These are phyloP conservation scores for Barnettozyma wickerhamii DNA, from an alignment of 805 yeast genomes.

Conservation along the genomic window DNA sequence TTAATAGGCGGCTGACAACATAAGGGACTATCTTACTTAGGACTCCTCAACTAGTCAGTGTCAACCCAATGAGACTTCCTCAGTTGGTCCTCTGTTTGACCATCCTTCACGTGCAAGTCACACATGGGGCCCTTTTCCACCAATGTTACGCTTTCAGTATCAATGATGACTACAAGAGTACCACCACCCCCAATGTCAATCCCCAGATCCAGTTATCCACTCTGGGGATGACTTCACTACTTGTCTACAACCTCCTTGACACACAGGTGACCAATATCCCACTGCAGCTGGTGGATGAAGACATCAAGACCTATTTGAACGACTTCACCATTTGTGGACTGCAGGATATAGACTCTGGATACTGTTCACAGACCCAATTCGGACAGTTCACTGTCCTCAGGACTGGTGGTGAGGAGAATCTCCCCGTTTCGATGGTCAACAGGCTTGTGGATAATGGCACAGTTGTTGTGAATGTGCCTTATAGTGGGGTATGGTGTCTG, in stretches of 20 bases:
- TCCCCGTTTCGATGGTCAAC: neutral
- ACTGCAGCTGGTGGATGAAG: conserved; percentile 1
- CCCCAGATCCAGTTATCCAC: neutral
- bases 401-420: neutral
- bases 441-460: neutral
- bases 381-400: neutral
- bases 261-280: conserved; percentile 6
- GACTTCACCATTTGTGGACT: conserved; percentile 10
- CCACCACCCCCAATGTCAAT: neutral
- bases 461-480: neutral
- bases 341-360: conserved; percentile 6
- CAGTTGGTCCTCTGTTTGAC: too few relatives aligned
- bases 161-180: neutral
- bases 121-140: conserved; percentile 4
- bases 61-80: too few relatives aligned
- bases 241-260: conserved; percentile 7
- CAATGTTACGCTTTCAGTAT: conserved; percentile 3
- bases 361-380: conserved; percentile 1
- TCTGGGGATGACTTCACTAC: neutral
- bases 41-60: too few relatives aligned
- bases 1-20: too few relatives aligned
- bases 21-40: too few relatives aligned
- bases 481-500: conserved; percentile 10
- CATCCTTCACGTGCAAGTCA: neutral
- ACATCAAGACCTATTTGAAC: conserved; percentile 2